Percentiles rank a stretch among this genome's conserved stretches.
These are phyloP conservation scores for Rhizopogon parksii DNA, from an alignment of 1,284 basidiomycete species.

Conservation along the genomic window DNA sequence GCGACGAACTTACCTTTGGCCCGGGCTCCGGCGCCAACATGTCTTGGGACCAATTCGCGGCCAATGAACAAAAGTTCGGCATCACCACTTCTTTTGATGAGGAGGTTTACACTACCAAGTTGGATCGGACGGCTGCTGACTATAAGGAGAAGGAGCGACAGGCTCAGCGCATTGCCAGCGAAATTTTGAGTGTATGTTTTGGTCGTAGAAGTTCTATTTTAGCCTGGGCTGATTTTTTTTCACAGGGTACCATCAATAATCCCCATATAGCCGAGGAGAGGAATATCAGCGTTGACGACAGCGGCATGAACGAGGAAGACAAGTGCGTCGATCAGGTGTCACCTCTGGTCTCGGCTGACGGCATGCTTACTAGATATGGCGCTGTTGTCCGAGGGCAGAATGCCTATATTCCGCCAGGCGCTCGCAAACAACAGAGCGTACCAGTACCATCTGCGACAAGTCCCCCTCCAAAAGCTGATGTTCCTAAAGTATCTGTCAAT, in stretches of 20 bases:
- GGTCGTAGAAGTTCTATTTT: background rate
- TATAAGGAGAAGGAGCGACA: slow-evolving; percentile 86
- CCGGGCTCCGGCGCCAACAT: slow-evolving; percentile 37
- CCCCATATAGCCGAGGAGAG: slow-evolving; percentile 90
- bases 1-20: slow-evolving; percentile 68
- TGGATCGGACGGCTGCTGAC: slow-evolving; percentile 80
- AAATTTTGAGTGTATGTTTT: slow-evolving; percentile 74
- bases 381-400: slow-evolving; percentile 84
- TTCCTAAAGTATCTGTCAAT: slow-evolving; percentile 68
- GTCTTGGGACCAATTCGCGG: slow-evolving; percentile 94
- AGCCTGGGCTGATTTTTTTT: slow-evolving; percentile 8
- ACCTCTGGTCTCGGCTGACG: slow-evolving; percentile 11
- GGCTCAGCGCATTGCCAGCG: slow-evolving; percentile 84
- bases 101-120: slow-evolving; percentile 90
- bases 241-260: slow-evolving; percentile 66
- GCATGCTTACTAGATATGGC: slow-evolving; percentile 61
- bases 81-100: slow-evolving; percentile 91
- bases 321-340: slow-evolving; percentile 50
- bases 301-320: slow-evolving; percentile 87
- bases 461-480: slow-evolving; percentile 37
- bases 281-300: slow-evolving; percentile 61
- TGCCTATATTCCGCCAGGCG: slow-evolving; percentile 91
- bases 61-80: slow-evolving; percentile 90
- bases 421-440: slow-evolving; percentile 41
- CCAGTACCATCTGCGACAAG: slow-evolving; percentile 27